phyloP scores from a whole-genome alignment of 1,284 basidiomycete genomes.

The Ustilago crameri region DNA sequence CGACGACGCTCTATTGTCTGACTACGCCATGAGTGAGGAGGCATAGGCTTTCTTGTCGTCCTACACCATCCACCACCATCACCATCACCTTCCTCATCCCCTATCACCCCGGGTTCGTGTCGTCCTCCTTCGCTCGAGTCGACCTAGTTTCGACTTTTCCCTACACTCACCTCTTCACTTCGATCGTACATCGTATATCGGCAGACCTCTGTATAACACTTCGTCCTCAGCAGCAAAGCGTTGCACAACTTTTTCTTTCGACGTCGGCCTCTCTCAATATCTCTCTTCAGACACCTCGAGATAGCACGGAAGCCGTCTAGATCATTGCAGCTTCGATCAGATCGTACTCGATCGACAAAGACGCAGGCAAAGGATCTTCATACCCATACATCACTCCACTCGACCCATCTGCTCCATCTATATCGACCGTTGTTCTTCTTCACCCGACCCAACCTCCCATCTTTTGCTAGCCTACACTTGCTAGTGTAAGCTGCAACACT shows the following conservation, averaged over 20 bases:
- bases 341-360: too few relatives aligned
- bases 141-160: slow-evolving; percentile 3
- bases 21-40: background rate
- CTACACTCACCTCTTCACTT: slow-evolving; percentile 1
- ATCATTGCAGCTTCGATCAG: too few relatives aligned
- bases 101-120: too few relatives aligned
- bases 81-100: too few relatives aligned
- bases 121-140: slow-evolving; percentile 1
- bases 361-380: too few relatives aligned
- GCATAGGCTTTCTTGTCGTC: slow-evolving; percentile 1
- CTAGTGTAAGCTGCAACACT: background rate
- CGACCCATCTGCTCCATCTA: background rate
- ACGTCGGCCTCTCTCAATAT: too few relatives aligned
- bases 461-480: background rate
- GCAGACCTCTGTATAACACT: too few relatives aligned
- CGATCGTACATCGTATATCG: too few relatives aligned
- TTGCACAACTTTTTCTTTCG: too few relatives aligned
- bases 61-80: slow-evolving; percentile 1
- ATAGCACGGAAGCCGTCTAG: too few relatives aligned
- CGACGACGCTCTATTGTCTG: background rate
- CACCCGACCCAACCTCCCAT: background rate
- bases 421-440: background rate
- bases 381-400: background rate
- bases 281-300: too few relatives aligned
- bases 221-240: too few relatives aligned